Conservation (phyloP, 208 protist genomes). For the Leishmania guyanensis region DNA sequence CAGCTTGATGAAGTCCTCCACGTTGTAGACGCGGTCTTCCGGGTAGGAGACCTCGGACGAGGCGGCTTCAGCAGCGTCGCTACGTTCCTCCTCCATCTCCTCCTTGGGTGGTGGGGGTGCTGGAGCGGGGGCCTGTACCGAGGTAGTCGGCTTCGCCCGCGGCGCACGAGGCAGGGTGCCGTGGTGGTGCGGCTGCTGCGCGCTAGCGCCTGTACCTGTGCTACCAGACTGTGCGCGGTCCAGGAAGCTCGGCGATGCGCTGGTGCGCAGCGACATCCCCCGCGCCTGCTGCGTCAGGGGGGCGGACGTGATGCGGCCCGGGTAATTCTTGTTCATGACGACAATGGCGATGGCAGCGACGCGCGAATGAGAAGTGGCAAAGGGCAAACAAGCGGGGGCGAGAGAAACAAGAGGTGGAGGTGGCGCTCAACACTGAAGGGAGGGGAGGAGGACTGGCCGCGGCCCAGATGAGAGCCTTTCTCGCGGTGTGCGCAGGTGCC, state of each 20-base stretch:
- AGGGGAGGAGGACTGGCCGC: not conserved
- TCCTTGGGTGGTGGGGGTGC: not conserved
- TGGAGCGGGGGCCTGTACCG: not conserved
- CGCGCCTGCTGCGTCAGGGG: conserved; percentile 22
- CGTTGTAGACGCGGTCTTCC: conserved; percentile 68
- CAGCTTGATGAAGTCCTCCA: conserved; percentile 57
- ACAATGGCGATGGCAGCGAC: not conserved
- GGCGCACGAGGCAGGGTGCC: conserved; percentile 24
- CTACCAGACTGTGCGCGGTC: not conserved
- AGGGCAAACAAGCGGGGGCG: not conserved
- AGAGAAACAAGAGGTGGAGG: not conserved
- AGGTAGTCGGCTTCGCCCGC: not conserved
- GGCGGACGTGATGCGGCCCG: conserved; percentile 25
- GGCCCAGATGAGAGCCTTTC: not conserved
- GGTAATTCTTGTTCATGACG: conserved; percentile 19
- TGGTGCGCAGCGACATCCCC: conserved; percentile 11
- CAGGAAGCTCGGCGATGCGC: not conserved
- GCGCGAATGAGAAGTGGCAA: not conserved
- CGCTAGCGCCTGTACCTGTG: not conserved
- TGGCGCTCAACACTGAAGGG: not conserved
- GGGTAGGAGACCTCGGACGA: conserved; percentile 42
- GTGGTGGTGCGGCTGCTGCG: conserved; percentile 5
- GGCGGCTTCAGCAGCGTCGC: not conserved
- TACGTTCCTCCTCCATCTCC: conserved; percentile 6
- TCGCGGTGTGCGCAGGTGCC: not conserved